phyloP scores from a whole-genome alignment of 2,329 filamentous ascomycete genomes.

The Zymoseptoria pseudotritici region DNA sequence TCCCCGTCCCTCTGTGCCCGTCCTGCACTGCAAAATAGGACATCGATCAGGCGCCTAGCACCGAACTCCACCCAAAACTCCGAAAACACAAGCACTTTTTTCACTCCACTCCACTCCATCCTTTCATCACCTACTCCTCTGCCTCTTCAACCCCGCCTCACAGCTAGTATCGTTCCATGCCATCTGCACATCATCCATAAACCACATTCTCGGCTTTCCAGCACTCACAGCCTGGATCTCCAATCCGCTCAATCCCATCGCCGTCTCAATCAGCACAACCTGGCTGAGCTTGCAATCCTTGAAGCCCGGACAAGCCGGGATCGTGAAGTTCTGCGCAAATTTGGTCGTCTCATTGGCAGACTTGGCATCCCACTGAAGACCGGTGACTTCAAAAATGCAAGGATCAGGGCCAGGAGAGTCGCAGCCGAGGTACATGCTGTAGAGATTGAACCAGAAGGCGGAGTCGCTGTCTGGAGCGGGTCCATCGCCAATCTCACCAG shows the following conservation, averaged over 20 bases:
- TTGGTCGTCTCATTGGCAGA: constrained; percentile 30
- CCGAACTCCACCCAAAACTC: background rate
- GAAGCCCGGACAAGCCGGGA: constrained; percentile 36
- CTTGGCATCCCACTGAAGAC: constrained; percentile 34
- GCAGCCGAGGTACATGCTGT: constrained; percentile 42
- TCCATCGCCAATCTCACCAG: constrained; percentile 43
- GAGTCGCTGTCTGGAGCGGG: constrained; percentile 33
- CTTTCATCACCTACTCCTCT: constrained; percentile 4
- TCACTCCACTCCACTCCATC: background rate
- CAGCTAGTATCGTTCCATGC: constrained; percentile 46
- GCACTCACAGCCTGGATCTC: constrained; percentile 41
- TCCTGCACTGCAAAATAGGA: background rate
- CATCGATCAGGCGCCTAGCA: background rate
- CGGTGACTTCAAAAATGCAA: constrained; percentile 41
- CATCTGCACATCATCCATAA: constrained; percentile 43
- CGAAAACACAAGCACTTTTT: background rate
- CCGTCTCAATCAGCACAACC: constrained; percentile 36
- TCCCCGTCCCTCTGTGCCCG: background rate
- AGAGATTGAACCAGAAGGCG: constrained; percentile 46
- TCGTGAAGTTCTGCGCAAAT: constrained; percentile 33
- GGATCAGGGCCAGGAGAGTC: constrained; percentile 33
- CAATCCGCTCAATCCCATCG: constrained; percentile 40
- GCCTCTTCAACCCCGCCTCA: constrained; percentile 55
- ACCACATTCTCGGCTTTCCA: constrained; percentile 32
- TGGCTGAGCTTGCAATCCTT: constrained; percentile 38